Evolutionary conservation across 176 grass and related monocot genomes (phyloP).

Genomic region (Eremochloa ophiuroides): DNA sequence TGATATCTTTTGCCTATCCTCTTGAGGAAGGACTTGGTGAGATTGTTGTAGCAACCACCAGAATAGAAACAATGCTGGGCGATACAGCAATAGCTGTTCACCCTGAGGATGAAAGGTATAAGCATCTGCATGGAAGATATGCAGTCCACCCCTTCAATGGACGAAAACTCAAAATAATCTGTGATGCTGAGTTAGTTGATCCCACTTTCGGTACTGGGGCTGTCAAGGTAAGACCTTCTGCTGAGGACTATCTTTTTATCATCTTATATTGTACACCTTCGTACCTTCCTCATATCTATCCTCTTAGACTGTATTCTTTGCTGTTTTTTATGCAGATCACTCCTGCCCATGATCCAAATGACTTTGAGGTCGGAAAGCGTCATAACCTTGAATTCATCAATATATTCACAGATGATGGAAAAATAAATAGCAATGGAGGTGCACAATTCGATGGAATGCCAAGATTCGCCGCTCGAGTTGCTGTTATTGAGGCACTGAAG

Average conservation of each 20-base stretch:
- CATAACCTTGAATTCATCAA: slow-evolving; percentile 88
- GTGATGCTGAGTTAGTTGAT: slow-evolving; percentile 80
- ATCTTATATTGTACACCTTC: slow-evolving; percentile 1
- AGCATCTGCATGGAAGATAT: slow-evolving; percentile 73
- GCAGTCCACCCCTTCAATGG: slow-evolving; percentile 83
- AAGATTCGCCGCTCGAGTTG: slow-evolving; percentile 61
- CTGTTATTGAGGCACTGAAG: slow-evolving; percentile 66
- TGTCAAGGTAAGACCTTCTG: slow-evolving; percentile 64
- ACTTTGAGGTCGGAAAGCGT: slow-evolving; percentile 90
- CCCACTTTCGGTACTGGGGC: slow-evolving; percentile 80
- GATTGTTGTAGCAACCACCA: slow-evolving; percentile 79
- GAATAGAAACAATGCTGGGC: slow-evolving; percentile 92
- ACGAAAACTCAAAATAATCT: slow-evolving; percentile 67
- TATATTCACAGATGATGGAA: slow-evolving; percentile 89
- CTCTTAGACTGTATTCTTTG: slow-evolving; percentile 6
- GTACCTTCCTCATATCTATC: not conserved
- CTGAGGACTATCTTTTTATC: not conserved
- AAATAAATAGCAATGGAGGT: slow-evolving; percentile 76
- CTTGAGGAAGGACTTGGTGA: slow-evolving; percentile 75
- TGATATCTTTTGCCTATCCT: slow-evolving; percentile 89
- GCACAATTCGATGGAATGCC: slow-evolving; percentile 78
- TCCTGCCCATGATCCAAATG: slow-evolving; percentile 86
- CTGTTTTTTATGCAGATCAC: slow-evolving; percentile 63
- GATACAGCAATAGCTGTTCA: slow-evolving; percentile 89
- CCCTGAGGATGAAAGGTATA: slow-evolving; percentile 71